Conservation (phyloP, 345 rosid species). For the Toxicodendron radicans region DNA sequence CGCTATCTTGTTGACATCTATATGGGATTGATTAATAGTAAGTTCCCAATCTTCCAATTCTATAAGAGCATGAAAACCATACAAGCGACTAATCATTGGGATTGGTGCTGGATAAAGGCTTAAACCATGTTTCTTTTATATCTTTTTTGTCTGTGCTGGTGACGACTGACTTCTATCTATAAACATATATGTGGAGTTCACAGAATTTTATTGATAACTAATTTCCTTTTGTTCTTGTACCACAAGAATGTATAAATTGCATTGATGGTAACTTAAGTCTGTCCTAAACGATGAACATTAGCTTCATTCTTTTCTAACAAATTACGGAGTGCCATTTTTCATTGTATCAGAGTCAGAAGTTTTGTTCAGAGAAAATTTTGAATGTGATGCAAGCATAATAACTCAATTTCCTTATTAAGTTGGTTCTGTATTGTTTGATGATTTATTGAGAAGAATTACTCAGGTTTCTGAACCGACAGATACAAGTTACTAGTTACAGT, state of each 20-base stretch:
- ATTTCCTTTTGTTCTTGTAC: neutral
- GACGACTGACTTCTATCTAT: too few relatives aligned
- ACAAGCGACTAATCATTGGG: neutral
- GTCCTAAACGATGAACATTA: neutral
- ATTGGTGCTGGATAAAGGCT: neutral
- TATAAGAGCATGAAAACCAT: neutral
- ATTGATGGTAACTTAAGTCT: neutral
- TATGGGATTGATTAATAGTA: neutral
- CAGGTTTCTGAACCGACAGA: neutral
- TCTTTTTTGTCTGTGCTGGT: neutral
- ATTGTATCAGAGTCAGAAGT: neutral
- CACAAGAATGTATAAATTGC: neutral
- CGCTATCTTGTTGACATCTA: neutral
- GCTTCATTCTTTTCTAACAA: neutral
- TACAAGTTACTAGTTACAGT: neutral
- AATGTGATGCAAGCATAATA: neutral
- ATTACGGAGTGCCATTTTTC: neutral
- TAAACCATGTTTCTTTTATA: neutral
- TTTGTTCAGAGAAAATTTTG: neutral
- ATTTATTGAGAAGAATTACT: neutral
- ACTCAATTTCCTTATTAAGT: neutral
- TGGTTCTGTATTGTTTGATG: neutral
- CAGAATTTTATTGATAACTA: neutral
- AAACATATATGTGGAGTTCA: too few relatives aligned
- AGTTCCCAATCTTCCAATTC: neutral